Evolutionary conservation across 2,329 filamentous ascomycete species (phyloP), one percentile per base, ranked within the genome.

Genomic region (Cercospora beticola): DNA sequence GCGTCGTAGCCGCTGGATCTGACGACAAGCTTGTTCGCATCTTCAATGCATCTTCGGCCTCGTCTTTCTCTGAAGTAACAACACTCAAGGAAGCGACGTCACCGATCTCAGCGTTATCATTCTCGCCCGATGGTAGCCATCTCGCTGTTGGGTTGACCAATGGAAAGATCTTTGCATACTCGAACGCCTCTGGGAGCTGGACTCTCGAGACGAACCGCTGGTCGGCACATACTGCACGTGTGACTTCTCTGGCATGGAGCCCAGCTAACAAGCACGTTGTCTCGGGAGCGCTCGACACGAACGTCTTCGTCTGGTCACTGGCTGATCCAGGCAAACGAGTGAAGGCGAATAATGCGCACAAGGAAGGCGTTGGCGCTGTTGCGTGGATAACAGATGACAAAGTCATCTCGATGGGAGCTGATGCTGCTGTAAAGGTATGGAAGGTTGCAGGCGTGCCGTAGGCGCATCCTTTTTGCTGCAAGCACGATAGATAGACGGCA

Each of bases 361-460:
- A 97, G 82, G 95, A 98, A 77, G 95, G 95, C 9, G 93, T 98
- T 18, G 93, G 91, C 73, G 94, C 92, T 16, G 90, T 98, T 16
- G 86, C 86, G 12, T 99, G 94, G 93, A 85, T 92, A 14, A 86
- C 85, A 30, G 88, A 86, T 8, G 68, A 64, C 5, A 92, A 87
- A 81, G 85, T 98, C 61, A 89, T 92, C 9, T 96, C 90, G 74
- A 88, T 88, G 4, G 95, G 95, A 57, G 92, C 90, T 10, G 95
- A 99, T 85, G 94, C 92, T 36, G 90, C 92, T 0, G 87, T 99
- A 59, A 99, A 98, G 85, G 85, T 94, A 61, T 99, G 95, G 95
- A 86, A 82, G 71, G 86, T 92, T 4, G 82, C 86, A 64, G 86
- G 85, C 2, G 65, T 72, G 68, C 26, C 67, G 4, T 72, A 54